Evolutionary conservation across 1,284 basidiomycete species (phyloP).

Genomic region (Inonotus obliquus): DNA sequence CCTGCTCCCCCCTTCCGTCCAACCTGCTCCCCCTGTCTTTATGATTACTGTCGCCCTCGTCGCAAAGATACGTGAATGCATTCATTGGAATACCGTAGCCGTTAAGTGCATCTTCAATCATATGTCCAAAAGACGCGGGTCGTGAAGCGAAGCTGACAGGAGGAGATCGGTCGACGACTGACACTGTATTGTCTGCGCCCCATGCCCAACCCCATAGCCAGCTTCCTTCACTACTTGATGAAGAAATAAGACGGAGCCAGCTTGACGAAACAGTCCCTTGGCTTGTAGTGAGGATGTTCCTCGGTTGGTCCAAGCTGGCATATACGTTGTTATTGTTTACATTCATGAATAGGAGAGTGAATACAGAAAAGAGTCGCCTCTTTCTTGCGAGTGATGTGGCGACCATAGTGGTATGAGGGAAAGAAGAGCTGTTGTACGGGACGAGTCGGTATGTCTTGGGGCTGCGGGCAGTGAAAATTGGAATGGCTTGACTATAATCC

Average conservation of each 20-base stretch:
- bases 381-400: background rate
- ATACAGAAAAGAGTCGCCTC: background rate
- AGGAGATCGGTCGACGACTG: slow-evolving; percentile 68
- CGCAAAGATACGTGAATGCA: slow-evolving; percentile 59
- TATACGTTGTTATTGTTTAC: background rate
- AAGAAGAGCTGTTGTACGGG: background rate
- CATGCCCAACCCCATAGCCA: slow-evolving; percentile 49
- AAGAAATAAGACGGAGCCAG: slow-evolving; percentile 28
- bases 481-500: background rate
- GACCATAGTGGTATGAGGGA: background rate
- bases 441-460: background rate
- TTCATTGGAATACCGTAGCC: slow-evolving; percentile 77
- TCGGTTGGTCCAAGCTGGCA: background rate
- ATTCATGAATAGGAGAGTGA: background rate
- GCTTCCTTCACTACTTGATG: slow-evolving; percentile 27
- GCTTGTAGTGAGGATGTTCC: background rate
- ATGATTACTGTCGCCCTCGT: slow-evolving; percentile 25
- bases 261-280: background rate
- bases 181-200: slow-evolving; percentile 75
- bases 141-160: slow-evolving; percentile 59
- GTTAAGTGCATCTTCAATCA: slow-evolving; percentile 62
- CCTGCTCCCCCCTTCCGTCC: background rate
- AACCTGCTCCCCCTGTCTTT: background rate
- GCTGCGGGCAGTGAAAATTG: background rate
- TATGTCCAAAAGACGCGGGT: slow-evolving; percentile 69